phyloP scores from a whole-genome alignment of 2,329 filamentous ascomycete species.

The Uncinocarpus reesii region DNA sequence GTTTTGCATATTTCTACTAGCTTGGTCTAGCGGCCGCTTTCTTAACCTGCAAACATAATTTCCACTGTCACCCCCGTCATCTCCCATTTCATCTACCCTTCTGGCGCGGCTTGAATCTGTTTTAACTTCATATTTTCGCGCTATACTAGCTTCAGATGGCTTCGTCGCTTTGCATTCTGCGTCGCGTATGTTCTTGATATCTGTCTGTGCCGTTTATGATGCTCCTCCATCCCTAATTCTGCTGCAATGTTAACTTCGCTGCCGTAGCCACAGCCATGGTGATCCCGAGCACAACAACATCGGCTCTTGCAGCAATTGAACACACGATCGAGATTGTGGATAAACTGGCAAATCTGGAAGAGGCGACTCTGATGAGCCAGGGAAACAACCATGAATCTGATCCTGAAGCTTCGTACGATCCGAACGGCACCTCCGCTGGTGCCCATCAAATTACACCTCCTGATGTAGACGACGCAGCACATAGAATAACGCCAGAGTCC shows the following conservation, averaged over 20 bases:
- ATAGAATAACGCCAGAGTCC: conserved; percentile 34
- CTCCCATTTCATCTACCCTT: conserved; percentile 21
- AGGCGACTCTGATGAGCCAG: background rate
- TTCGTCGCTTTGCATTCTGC: conserved; percentile 21
- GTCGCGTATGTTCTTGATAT: conserved; percentile 28
- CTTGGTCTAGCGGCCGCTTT: background rate
- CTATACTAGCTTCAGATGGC: conserved; percentile 22
- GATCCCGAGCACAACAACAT: conserved; percentile 31
- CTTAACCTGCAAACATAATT: background rate
- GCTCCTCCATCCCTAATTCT: conserved; percentile 20
- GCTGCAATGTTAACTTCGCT: conserved; percentile 34
- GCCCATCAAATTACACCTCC: background rate
- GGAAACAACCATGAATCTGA: conserved; percentile 11
- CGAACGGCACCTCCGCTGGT: conserved; percentile 3
- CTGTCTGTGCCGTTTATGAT: conserved; percentile 15
- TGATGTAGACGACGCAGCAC: conserved; percentile 1
- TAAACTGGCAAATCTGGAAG: background rate
- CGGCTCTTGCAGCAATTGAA: conserved; percentile 3
- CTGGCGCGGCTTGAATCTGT: conserved; percentile 33
- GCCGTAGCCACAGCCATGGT: conserved; percentile 37
- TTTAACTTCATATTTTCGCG: conserved; percentile 24
- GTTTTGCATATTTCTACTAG: background rate
- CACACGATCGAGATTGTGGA: background rate
- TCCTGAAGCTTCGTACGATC: conserved; percentile 18
- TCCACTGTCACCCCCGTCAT: conserved; percentile 1